These are phyloP conservation scores for Hansenula lynferdii DNA, from an alignment of 1,139 yeast species.

Conservation along the genomic window DNA sequence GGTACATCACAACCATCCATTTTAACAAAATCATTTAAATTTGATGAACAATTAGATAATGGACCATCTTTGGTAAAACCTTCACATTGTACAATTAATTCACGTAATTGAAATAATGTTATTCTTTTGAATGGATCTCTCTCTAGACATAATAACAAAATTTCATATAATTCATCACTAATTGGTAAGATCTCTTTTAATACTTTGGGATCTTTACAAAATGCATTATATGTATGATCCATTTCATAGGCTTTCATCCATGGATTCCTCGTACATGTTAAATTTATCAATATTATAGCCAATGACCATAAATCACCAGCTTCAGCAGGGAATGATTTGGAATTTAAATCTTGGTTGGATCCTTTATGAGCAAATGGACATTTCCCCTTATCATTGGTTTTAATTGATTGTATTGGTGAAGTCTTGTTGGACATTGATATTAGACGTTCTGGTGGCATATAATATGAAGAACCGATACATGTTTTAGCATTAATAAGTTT, in stretches of 20 bases:
- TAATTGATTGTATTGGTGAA: slow-evolving; percentile 2
- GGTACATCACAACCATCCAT: not conserved
- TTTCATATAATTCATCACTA: slow-evolving; percentile 50
- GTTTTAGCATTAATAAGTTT: slow-evolving; percentile 59
- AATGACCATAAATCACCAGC: slow-evolving; percentile 89
- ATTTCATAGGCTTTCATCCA: slow-evolving; percentile 79
- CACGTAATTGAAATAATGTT: slow-evolving; percentile 39
- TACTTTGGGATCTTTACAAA: slow-evolving; percentile 32
- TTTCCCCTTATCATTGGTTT: not conserved
- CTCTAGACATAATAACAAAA: slow-evolving; percentile 51
- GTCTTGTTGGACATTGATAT: slow-evolving; percentile 30
- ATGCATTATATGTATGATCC: slow-evolving; percentile 53
- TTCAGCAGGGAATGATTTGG: slow-evolving; percentile 45
- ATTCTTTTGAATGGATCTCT: slow-evolving; percentile 65
- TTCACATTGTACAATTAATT: slow-evolving; percentile 13
- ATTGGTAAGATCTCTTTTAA: slow-evolving; percentile 44
- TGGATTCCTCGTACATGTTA: slow-evolving; percentile 83
- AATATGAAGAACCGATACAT: slow-evolving; percentile 83
- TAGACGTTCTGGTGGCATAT: slow-evolving; percentile 90
- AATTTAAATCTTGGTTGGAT: no score
- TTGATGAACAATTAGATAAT: slow-evolving; percentile 2
- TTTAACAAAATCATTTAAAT: not conserved
- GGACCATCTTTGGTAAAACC: slow-evolving; percentile 18
- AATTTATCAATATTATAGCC: slow-evolving; percentile 74
- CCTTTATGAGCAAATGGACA: slow-evolving; percentile 24